Percentiles rank a stretch among this genome's conserved stretches.
Conservation (phyloP, 208 protist species). For the Wallacemonas sp. region DNA sequence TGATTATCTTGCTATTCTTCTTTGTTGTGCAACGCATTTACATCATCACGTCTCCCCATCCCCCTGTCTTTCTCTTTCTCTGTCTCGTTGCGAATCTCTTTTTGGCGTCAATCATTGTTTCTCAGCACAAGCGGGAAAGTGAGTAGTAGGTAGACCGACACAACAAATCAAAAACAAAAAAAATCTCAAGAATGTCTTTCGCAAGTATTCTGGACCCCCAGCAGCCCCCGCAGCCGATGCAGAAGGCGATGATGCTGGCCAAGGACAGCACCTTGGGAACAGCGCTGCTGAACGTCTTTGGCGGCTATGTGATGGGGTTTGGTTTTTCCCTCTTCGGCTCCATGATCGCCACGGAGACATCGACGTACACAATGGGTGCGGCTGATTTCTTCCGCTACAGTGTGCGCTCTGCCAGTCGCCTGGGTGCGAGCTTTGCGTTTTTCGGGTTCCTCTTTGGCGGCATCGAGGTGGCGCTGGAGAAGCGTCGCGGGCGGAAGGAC, state of each 20-base stretch:
- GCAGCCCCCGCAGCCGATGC: slow-evolving; percentile 57
- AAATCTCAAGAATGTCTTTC: slow-evolving; percentile 6
- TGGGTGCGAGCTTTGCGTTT: slow-evolving; percentile 77
- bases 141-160: slow-evolving; percentile 1
- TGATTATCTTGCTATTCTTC: no score
- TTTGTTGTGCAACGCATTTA: not conserved
- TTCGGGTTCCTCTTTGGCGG: slow-evolving; percentile 91
- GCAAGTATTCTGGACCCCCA: slow-evolving; percentile 59
- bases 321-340: slow-evolving; percentile 88
- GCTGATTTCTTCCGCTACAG: slow-evolving; percentile 87
- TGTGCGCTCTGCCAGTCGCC: slow-evolving; percentile 53
- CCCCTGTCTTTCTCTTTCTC: not conserved
- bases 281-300: slow-evolving; percentile 59
- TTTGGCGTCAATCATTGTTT: not conserved
- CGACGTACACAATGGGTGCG: slow-evolving; percentile 87
- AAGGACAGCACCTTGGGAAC: slow-evolving; percentile 68
- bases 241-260: slow-evolving; percentile 62
- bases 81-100: not conserved
- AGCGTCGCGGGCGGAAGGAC: slow-evolving; percentile 88
- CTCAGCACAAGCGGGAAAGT: not conserved
- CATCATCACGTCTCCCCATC: not conserved
- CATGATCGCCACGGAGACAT: slow-evolving; percentile 84
- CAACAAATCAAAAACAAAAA: not conserved
- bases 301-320: slow-evolving; percentile 88
- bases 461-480: slow-evolving; percentile 89